These are phyloP conservation scores for Coemansia sp. DNA, from an alignment of 192 early-diverging fungal genomes.

Conservation along the genomic window DNA sequence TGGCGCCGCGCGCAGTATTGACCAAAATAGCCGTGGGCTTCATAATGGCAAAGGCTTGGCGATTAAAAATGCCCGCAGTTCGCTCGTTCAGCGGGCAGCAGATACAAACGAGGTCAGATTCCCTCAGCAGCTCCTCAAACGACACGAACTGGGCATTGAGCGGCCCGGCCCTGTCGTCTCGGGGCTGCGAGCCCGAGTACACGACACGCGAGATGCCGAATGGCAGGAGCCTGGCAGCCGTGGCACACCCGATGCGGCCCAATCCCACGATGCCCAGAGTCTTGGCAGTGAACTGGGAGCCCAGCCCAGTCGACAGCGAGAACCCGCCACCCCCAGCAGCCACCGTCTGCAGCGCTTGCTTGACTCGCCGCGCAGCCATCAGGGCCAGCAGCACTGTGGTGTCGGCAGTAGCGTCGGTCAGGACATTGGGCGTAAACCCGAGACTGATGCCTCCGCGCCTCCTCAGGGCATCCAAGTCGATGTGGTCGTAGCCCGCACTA, in stretches of 20 bases:
- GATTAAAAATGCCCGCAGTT: slow-evolving; percentile 71
- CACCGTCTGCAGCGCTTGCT: slow-evolving; percentile 53
- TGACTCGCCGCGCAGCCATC: slow-evolving; percentile 66
- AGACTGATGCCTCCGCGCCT: slow-evolving; percentile 55
- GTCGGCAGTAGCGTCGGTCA: slow-evolving; percentile 88
- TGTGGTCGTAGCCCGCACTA: slow-evolving; percentile 83
- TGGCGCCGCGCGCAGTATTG: slow-evolving; percentile 76
- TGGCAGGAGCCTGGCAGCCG: slow-evolving; percentile 65
- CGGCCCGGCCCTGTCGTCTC: slow-evolving; percentile 42
- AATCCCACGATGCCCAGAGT: slow-evolving; percentile 83
- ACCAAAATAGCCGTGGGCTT: slow-evolving; percentile 68
- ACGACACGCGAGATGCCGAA: slow-evolving; percentile 69
- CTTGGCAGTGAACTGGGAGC: slow-evolving; percentile 72
- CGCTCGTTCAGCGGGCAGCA: slow-evolving; percentile 70
- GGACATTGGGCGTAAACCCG: slow-evolving; percentile 83
- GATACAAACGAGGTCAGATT: slow-evolving; percentile 72
- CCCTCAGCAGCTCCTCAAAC: slow-evolving; percentile 59
- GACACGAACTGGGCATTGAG: slow-evolving; percentile 54
- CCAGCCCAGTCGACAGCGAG: slow-evolving; percentile 44
- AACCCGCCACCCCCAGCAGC: slow-evolving; percentile 20
- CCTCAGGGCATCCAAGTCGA: slow-evolving; percentile 58
- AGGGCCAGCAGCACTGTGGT: slow-evolving; percentile 74
- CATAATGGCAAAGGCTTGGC: slow-evolving; percentile 66
- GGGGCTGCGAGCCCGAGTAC: slow-evolving; percentile 60
- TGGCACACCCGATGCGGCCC: slow-evolving; percentile 78